Evolutionary conservation across 2,329 filamentous ascomycete species (phyloP).

Genomic region (Geosmithia flava): DNA sequence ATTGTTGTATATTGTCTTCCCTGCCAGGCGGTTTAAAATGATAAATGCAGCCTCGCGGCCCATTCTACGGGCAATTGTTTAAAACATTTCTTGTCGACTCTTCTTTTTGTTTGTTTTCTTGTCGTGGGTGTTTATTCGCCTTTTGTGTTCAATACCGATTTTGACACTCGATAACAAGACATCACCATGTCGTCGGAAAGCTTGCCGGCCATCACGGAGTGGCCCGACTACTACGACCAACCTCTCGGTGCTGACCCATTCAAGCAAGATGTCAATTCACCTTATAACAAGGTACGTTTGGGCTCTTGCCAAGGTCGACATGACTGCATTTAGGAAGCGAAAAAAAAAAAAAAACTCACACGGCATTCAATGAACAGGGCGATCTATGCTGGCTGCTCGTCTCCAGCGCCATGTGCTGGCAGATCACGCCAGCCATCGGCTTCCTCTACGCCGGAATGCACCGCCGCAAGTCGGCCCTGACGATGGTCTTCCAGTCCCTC

Average conservation of each 20-base stretch:
- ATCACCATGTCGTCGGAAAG: slow-evolving; percentile 3
- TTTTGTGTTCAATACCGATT: too few species aligned
- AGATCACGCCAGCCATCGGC: slow-evolving; percentile 20
- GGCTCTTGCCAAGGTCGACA: background rate
- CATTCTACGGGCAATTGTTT: too few species aligned
- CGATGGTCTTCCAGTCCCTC: slow-evolving; percentile 31
- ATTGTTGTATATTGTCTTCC: too few species aligned
- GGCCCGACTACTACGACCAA: slow-evolving; percentile 22
- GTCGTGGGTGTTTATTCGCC: background rate
- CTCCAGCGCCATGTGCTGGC: slow-evolving; percentile 16
- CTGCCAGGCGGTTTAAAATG: too few species aligned
- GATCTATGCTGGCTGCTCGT: slow-evolving; percentile 26
- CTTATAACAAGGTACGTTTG: slow-evolving; percentile 20
- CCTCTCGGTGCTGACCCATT: slow-evolving; percentile 24
- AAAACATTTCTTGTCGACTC: background rate
- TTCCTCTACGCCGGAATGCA: slow-evolving; percentile 24
- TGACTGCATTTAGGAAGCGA: background rate
- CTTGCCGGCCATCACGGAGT: slow-evolving; percentile 12
- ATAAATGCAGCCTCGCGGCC: too few species aligned
- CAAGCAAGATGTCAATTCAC: slow-evolving; percentile 24
- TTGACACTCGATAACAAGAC: too few species aligned
- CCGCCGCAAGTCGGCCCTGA: slow-evolving; percentile 21
- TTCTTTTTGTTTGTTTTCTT: background rate
- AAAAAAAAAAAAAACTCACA: background rate
- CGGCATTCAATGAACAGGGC: slow-evolving; percentile 9